These are phyloP conservation scores for Pulicaria dysenterica DNA, from an alignment of 129 eudicot species.

Conservation along the genomic window DNA sequence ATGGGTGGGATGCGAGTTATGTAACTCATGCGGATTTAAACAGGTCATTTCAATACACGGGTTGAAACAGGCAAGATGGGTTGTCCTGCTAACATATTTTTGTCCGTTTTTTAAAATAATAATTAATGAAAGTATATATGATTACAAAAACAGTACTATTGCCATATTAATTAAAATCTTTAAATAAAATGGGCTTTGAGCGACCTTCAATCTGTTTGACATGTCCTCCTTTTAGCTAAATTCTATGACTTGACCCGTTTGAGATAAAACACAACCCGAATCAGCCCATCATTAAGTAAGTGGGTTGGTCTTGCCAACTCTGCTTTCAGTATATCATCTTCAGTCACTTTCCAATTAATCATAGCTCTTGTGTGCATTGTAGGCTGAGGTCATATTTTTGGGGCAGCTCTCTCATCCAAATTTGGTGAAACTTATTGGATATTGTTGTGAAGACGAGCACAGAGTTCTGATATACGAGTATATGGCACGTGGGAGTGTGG, in stretches of 20 bases:
- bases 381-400: slow-evolving; percentile 95
- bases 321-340: neutral
- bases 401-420: slow-evolving; percentile 98
- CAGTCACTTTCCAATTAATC: neutral
- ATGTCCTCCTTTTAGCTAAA: neutral
- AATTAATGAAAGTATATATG: neutral
- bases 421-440: slow-evolving; percentile 87
- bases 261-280: neutral
- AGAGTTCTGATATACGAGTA: slow-evolving; percentile 89
- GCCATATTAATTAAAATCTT: neutral
- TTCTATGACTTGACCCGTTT: neutral
- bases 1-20: neutral
- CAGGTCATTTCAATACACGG: neutral
- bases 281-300: neutral
- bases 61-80: neutral
- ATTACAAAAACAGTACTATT: neutral
- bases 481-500: slow-evolving; percentile 91
- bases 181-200: neutral
- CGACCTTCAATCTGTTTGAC: neutral
- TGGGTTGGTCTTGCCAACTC: neutral
- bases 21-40: neutral
- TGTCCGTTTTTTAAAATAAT: neutral
- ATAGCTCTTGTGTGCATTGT: slow-evolving; percentile 27
- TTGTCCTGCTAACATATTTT: neutral
- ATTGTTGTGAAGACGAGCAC: slow-evolving; percentile 90